Percentiles rank a stretch among this genome's conserved stretches.
phyloP scores from a whole-genome alignment of 2,329 filamentous ascomycete genomes.

The Colletotrichum orchidophilum region DNA sequence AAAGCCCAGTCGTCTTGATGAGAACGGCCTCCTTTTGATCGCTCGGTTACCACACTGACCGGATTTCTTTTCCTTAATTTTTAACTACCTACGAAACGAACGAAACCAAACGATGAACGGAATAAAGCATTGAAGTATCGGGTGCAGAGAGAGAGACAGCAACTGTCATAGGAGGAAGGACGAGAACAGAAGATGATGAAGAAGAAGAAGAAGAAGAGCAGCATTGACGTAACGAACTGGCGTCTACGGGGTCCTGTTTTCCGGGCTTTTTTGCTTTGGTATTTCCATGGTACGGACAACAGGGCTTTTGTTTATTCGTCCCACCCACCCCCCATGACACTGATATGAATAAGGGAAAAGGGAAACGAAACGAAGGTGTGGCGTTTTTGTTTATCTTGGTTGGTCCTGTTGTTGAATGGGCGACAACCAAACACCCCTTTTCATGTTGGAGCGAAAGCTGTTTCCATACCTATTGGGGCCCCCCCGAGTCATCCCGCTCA shows the following conservation, averaged over 20 bases:
- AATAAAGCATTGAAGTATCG: slow-evolving; percentile 19
- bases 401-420: neutral
- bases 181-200: neutral
- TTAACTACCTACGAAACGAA: slow-evolving; percentile 15
- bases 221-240: slow-evolving; percentile 33
- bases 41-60: neutral
- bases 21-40: neutral
- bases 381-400: neutral
- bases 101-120: slow-evolving; percentile 30
- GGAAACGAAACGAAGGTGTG: neutral
- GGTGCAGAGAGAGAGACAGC: neutral
- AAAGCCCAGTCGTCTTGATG: neutral
- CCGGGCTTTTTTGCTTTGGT: slow-evolving; percentile 12
- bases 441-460: neutral
- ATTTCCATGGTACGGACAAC: neutral
- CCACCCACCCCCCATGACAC: neutral
- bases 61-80: neutral
- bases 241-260: slow-evolving; percentile 30
- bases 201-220: neutral
- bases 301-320: neutral
- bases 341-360: neutral
- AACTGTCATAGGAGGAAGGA: neutral
- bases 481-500: no score
- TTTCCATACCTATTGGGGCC: neutral
- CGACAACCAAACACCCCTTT: neutral